Evolutionary conservation across 1,284 basidiomycete species (phyloP).

Genomic region (Cystobasidiaceae sp.): DNA sequence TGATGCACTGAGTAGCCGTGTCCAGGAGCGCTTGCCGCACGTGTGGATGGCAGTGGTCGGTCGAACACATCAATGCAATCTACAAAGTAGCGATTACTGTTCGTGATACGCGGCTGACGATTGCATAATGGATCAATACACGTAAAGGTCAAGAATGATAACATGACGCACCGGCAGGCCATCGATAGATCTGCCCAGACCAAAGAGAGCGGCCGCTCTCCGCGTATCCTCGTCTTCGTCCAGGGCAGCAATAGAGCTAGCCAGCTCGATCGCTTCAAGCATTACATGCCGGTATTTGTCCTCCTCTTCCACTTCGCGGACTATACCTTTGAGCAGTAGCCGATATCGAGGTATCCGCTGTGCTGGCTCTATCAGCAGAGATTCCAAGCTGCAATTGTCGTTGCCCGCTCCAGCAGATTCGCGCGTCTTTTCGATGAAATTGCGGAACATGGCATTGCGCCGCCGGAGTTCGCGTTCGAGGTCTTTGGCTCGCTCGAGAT

Average conservation of each 20-base stretch:
- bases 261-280: slow-evolving; percentile 77
- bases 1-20: slow-evolving; percentile 38
- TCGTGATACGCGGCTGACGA: slow-evolving; percentile 65
- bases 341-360: slow-evolving; percentile 96
- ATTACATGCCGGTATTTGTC: slow-evolving; percentile 74
- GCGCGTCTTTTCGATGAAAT: slow-evolving; percentile 25
- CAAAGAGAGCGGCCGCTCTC: slow-evolving; percentile 81
- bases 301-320: slow-evolving; percentile 71
- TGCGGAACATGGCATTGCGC: slow-evolving; percentile 14
- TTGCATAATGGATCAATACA: not conserved
- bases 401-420: not conserved
- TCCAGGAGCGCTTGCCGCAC: not conserved
- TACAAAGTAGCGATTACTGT: slow-evolving; percentile 77
- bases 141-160: no score
- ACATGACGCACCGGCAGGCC: slow-evolving; percentile 69
- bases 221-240: slow-evolving; percentile 89
- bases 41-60: slow-evolving; percentile 53
- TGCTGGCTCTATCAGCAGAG: slow-evolving; percentile 98
- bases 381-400: slow-evolving; percentile 62
- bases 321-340: slow-evolving; percentile 78
- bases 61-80: slow-evolving; percentile 95
- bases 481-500: slow-evolving; percentile 18
- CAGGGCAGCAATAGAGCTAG: slow-evolving; percentile 83
- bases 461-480: slow-evolving; percentile 20
- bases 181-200: slow-evolving; percentile 76